Conservation (phyloP, 495 filamentous ascomycete species). For the Aspergillus bridgeri region DNA sequence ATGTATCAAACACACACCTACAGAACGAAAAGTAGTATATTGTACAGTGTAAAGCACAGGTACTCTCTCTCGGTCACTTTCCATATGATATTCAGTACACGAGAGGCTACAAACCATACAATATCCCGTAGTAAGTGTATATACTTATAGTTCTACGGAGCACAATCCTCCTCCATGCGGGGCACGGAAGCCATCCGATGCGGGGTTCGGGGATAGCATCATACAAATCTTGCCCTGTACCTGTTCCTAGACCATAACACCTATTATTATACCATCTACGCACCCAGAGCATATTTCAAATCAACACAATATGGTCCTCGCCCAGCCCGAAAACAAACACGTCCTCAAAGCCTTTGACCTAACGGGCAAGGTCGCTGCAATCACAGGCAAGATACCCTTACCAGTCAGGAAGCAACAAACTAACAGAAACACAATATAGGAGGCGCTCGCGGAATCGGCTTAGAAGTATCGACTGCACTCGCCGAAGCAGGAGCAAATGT, state of each 20-base stretch:
- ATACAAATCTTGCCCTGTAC: background rate
- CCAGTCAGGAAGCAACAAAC: background rate
- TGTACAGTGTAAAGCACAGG: too few relatives aligned
- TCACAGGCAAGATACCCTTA: constrained; percentile 35
- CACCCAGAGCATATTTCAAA: too few relatives aligned
- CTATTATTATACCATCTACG: too few relatives aligned
- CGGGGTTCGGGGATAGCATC: constrained; percentile 1
- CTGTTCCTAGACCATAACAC: too few relatives aligned
- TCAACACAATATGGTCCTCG: constrained; percentile 42
- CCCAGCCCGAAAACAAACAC: constrained; percentile 34
- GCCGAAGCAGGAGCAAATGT: constrained; percentile 78
- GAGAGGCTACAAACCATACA: too few relatives aligned
- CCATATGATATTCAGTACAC: too few relatives aligned
- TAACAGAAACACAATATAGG: constrained; percentile 41
- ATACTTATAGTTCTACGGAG: background rate
- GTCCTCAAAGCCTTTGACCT: constrained; percentile 36
- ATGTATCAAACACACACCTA: too few relatives aligned
- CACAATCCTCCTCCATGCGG: background rate
- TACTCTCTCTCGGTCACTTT: too few relatives aligned
- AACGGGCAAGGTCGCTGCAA: constrained; percentile 32
- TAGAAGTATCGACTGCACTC: constrained; percentile 64
- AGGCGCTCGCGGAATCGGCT: constrained; percentile 75
- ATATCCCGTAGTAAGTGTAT: too few relatives aligned
- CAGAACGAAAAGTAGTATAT: too few relatives aligned
- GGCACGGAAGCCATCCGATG: background rate